These are phyloP conservation scores for Spatholobus suberectus DNA, from an alignment of 306 rosid species.

Conservation along the genomic window DNA sequence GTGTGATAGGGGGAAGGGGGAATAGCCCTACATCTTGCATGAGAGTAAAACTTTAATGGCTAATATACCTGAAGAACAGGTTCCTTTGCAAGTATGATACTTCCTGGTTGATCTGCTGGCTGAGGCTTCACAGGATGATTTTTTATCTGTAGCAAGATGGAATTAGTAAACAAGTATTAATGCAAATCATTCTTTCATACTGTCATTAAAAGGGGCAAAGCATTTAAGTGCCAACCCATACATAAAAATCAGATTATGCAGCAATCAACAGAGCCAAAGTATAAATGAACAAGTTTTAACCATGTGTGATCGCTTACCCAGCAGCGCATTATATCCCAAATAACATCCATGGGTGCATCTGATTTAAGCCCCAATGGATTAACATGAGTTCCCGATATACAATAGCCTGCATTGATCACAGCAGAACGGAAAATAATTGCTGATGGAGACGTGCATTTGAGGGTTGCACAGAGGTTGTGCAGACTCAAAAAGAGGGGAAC, in stretches of 20 bases:
- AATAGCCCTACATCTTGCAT: not conserved
- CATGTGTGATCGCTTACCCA: constrained; percentile 66
- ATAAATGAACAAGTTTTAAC: not conserved
- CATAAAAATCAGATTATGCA: not conserved
- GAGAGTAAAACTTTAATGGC: constrained; percentile 9
- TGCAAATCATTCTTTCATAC: not conserved
- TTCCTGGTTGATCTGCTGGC: constrained; percentile 83
- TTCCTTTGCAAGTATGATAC: constrained; percentile 86
- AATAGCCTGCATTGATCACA: constrained; percentile 92
- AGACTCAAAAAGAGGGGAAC: constrained; percentile 93
- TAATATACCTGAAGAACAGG: constrained; percentile 87
- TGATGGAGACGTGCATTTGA: constrained; percentile 97
- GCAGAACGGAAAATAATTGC: constrained; percentile 93
- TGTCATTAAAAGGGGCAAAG: not conserved
- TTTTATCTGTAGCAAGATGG: constrained; percentile 63
- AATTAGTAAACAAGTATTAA: constrained; percentile 8
- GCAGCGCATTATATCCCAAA: constrained; percentile 99
- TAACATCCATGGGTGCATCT: constrained; percentile 93
- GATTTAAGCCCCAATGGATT: constrained; percentile 92
- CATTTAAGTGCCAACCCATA: not conserved
- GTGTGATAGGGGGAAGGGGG: not conserved
- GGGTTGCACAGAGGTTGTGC: constrained; percentile 93
- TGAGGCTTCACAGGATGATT: constrained; percentile 95
- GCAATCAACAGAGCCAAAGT: constrained; percentile 3
- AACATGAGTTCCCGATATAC: constrained; percentile 94